Evolutionary conservation across 768 basidiomycete species (phyloP).

Genomic region (Scleroderma bovista): DNA sequence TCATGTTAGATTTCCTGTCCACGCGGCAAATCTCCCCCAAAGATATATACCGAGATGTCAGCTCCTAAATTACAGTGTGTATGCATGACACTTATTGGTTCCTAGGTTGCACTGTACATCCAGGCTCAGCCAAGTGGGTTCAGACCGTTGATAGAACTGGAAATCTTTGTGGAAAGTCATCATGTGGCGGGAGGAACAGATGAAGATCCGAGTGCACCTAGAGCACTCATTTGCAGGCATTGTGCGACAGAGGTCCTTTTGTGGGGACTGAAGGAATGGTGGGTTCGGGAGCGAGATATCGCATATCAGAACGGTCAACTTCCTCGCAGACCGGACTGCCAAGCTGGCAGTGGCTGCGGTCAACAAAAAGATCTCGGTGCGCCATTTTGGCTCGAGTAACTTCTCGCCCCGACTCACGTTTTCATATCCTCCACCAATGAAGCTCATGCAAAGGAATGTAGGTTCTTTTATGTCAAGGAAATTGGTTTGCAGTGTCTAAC

Average conservation of each 20-base stretch:
- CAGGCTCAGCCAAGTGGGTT: conserved; percentile 60
- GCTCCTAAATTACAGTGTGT: conserved; percentile 10
- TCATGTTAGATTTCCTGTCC: conserved; percentile 76
- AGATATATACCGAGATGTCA: conserved; percentile 73
- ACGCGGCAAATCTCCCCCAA: conserved; percentile 56
- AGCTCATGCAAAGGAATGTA: conserved; percentile 79
- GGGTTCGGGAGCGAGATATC: conserved; percentile 71
- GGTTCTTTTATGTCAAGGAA: conserved; percentile 20
- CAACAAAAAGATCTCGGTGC: conserved; percentile 64
- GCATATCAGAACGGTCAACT: conserved; percentile 54
- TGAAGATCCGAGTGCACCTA: conserved; percentile 52
- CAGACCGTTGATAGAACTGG: conserved; percentile 58
- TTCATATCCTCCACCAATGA: conserved; percentile 6
- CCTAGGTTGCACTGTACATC: conserved; percentile 58
- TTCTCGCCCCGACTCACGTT: conserved; percentile 1
- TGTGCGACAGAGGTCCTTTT: conserved; percentile 74
- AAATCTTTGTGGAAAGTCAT: conserved; percentile 68
- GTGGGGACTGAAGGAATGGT: conserved; percentile 77
- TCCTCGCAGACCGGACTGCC: conserved; percentile 62
- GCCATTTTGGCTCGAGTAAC: conserved; percentile 16
- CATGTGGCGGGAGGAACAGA: conserved; percentile 50
- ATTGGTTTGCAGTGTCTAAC: neutral
- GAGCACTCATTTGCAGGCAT: conserved; percentile 57
- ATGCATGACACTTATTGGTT: conserved; percentile 3
- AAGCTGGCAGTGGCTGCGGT: conserved; percentile 51